Conservation (phyloP, 2,329 filamentous ascomycete species). For the Xylariomycetidae sp. region DNA sequence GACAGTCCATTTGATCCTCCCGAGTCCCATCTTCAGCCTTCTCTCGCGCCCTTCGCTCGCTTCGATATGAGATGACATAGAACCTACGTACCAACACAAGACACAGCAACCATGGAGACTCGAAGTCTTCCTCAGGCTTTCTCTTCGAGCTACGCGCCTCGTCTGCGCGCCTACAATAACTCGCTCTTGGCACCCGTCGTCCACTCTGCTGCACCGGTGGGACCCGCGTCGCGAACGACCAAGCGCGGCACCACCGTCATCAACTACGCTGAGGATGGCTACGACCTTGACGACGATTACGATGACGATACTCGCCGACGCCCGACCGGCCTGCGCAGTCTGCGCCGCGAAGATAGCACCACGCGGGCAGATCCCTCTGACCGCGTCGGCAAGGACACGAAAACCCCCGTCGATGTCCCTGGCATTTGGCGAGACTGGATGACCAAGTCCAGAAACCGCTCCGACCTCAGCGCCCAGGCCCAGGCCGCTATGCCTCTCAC, state of each 20-base stretch:
- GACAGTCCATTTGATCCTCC: too few relatives aligned
- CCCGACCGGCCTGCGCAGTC: constrained; percentile 76
- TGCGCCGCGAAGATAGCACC: constrained; percentile 68
- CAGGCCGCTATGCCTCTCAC: constrained; percentile 78
- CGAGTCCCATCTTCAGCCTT: too few relatives aligned
- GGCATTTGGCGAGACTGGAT: constrained; percentile 96
- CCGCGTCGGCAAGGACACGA: constrained; percentile 77
- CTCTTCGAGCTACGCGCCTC: constrained; percentile 84
- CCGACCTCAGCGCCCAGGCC: constrained; percentile 55
- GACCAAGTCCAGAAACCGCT: constrained; percentile 59
- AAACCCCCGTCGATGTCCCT: constrained; percentile 73
- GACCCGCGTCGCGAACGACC: constrained; percentile 73
- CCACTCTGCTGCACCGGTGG: constrained; percentile 59
- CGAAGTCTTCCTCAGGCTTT: constrained; percentile 70
- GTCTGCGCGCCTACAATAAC: constrained; percentile 85
- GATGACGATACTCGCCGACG: constrained; percentile 71
- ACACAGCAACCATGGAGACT: constrained; percentile 40
- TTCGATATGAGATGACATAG: constrained; percentile 6
- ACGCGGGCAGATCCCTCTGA: constrained; percentile 61
- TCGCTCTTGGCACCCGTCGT: constrained; percentile 82
- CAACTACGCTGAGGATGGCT: constrained; percentile 96
- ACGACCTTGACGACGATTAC: constrained; percentile 70
- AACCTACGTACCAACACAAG: too few relatives aligned
- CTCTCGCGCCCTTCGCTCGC: too few relatives aligned
- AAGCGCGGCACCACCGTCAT: constrained; percentile 95